Evolutionary conservation across 1,284 basidiomycete genomes (phyloP).

Genomic region (Apiotrichum domesticum): DNA sequence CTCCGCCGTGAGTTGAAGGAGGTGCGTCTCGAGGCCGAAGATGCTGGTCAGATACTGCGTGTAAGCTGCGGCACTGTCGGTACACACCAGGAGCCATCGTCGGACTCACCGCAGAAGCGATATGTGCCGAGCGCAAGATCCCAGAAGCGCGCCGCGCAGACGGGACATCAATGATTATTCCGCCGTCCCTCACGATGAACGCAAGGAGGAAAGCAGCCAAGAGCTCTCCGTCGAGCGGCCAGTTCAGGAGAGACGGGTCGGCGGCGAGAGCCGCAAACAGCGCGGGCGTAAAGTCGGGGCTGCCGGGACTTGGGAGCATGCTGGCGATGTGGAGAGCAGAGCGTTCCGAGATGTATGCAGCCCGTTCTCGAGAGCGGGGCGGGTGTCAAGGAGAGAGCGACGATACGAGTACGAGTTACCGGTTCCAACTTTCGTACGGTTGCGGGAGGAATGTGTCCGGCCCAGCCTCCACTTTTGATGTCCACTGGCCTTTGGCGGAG

Average conservation of each 20-base stretch:
- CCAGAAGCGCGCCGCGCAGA: not conserved
- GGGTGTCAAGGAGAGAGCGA: too few relatives aligned
- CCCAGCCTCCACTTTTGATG: not conserved
- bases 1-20: conserved; percentile 10
- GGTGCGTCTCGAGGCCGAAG: conserved; percentile 24
- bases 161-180: conserved; percentile 30
- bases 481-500: not conserved
- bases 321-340: not conserved
- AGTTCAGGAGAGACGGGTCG: conserved; percentile 15
- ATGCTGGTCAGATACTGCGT: conserved; percentile 22
- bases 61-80: not conserved
- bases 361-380: too few relatives aligned
- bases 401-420: too few relatives aligned
- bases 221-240: conserved; percentile 25
- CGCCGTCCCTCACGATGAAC: conserved; percentile 31
- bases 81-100: too few relatives aligned
- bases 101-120: conserved; percentile 4
- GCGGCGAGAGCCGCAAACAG: conserved; percentile 5
- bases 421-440: too few relatives aligned
- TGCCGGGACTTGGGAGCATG: conserved; percentile 11
- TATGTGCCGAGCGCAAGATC: not conserved
- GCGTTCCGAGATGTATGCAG: too few relatives aligned
- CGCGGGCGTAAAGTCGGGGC: conserved; percentile 2
- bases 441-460: too few relatives aligned
- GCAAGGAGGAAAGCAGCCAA: conserved; percentile 32